Conservation (phyloP, 2,329 filamentous ascomycete species). For the Trichoderma sp. region DNA sequence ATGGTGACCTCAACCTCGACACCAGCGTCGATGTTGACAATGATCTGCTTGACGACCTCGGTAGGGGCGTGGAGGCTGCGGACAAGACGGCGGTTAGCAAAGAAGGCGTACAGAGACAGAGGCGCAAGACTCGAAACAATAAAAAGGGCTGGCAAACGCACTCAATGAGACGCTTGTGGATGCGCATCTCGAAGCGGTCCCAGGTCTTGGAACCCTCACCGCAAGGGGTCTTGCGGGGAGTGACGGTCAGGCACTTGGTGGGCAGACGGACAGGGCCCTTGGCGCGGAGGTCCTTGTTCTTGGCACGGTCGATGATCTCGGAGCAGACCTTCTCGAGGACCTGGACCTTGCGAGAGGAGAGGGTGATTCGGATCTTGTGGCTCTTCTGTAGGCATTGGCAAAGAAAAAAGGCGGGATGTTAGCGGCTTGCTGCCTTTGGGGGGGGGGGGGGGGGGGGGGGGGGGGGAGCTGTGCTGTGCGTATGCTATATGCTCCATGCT, state of each 20-base stretch:
- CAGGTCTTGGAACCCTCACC: constrained; percentile 99
- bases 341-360: constrained; percentile 90
- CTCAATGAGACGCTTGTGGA: constrained; percentile 98
- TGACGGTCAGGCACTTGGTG: constrained; percentile 95
- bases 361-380: constrained; percentile 98
- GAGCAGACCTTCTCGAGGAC: constrained; percentile 97
- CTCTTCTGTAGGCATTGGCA: constrained; percentile 72
- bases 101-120: neutral
- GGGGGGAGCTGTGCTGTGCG: neutral
- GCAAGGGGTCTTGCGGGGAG: constrained; percentile 97
- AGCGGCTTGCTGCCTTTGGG: neutral
- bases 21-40: constrained; percentile 92
- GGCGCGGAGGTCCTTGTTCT: constrained; percentile 96
- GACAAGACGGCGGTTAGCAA: constrained; percentile 19
- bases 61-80: constrained; percentile 91
- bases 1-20: constrained; percentile 93
- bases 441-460: neutral
- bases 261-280: constrained; percentile 98
- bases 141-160: constrained; percentile 43
- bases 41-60: constrained; percentile 96
- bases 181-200: constrained; percentile 98
- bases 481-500: too few relatives aligned
- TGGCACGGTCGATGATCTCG: constrained; percentile 97
- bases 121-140: neutral
- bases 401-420: neutral